phyloP scores from a whole-genome alignment of 2,329 filamentous ascomycete genomes.

The Cladobotryum protrusum region DNA sequence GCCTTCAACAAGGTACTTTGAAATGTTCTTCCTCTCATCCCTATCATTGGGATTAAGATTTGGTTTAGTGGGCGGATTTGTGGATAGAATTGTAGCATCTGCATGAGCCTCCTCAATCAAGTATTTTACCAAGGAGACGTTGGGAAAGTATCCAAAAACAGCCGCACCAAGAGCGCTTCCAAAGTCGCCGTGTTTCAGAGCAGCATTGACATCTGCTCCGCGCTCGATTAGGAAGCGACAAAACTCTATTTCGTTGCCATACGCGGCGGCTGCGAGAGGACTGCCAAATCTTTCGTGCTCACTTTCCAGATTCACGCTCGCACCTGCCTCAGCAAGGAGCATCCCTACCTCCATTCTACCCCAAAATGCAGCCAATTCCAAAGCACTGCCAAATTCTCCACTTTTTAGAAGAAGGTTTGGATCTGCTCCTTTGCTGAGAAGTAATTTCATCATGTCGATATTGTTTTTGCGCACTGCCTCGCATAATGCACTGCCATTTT shows the following conservation, averaged over 20 bases:
- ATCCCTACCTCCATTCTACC: fast-evolving
- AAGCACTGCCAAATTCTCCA: not conserved
- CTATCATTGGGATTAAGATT: too few relatives aligned
- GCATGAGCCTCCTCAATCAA: slow-evolving; percentile 3
- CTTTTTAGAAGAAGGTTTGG: not conserved
- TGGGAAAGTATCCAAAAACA: not conserved
- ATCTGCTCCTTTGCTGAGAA: not conserved
- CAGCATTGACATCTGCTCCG: slow-evolving; percentile 2
- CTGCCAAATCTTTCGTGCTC: fast-evolving
- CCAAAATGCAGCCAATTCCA: fast-evolving
- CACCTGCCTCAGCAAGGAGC: not conserved
- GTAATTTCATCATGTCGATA: not conserved
- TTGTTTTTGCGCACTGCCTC: fast-evolving
- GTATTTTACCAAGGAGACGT: not conserved
- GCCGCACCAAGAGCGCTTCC: slow-evolving; percentile 1
- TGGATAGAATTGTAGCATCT: not conserved
- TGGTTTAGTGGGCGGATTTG: not conserved
- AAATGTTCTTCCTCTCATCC: too few relatives aligned
- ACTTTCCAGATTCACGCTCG: not conserved
- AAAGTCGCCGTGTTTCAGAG: not conserved
- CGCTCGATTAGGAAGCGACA: not conserved
- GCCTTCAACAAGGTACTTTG: too few relatives aligned
- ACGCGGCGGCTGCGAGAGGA: not conserved
- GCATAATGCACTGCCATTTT: not conserved
- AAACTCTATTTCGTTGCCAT: fast-evolving